Evolutionary conservation across 1,139 yeast genomes (phyloP), one percentile per base, ranked within the genome.

Genomic region (Nakaseomyces delphensis): DNA sequence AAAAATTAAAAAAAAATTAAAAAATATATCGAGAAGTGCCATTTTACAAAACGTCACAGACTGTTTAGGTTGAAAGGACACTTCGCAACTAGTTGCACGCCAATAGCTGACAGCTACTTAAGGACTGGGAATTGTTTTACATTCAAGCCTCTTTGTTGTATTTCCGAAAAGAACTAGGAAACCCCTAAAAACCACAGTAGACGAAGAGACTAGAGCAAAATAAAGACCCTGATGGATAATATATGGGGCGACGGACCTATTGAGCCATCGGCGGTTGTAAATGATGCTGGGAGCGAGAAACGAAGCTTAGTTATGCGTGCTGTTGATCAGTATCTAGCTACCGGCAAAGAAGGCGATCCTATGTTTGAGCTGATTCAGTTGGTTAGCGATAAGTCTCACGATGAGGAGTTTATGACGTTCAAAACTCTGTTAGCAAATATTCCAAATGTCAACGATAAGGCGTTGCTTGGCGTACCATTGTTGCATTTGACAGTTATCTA

Each of bases 401-500:
- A 45, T 18, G 58, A 49, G 27, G 52, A 47, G 28, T 47, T 52
- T 38, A 49, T 46, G n/a, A 45, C 52, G 11, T 56, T 57, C 37
- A 44, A 43, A 32, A 38, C 44, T 16, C 43, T 52, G 13, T 35
- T 56, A 18, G 40, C 36, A 4, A 38, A 43, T 15, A 44, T 50
- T 2, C 32, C 38, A 8, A 45, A 53, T 38, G 50, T 53, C 2
- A 56, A 57, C 38, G 55, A 51, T 35, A 46, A 40, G 30, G 30
- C 9, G 15, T 16, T 8, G 37, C 16, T 33, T 3, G 62, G 62
- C 7, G 52, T 57, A 3, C 53, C 60, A 7, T 38, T 58, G 38
- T 45, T 56, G 7, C 57, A 53, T 33, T 55, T 56, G 41, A 45
- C 52, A 25, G 47, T 58, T 25, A 56, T 54, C 8, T 58, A 46